Conservation (phyloP, 352 stramenopile genomes). For the Phytophthora fragariaefolia region DNA sequence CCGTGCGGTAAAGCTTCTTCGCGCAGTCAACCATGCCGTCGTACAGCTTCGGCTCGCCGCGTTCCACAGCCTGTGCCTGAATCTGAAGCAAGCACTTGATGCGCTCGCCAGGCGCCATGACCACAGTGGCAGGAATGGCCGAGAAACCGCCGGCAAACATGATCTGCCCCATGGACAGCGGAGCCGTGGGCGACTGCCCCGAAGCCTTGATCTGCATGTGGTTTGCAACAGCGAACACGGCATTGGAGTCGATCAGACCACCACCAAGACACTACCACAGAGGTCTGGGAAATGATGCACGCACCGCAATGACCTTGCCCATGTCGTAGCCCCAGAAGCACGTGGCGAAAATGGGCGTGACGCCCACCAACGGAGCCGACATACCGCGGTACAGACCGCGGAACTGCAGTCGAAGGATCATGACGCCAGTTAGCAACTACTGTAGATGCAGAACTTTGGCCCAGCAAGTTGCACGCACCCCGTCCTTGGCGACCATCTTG, state of each 20-base stretch:
- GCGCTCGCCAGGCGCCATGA: constrained; percentile 96
- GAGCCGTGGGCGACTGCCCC: constrained; percentile 61
- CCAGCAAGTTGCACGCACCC: constrained; percentile 72
- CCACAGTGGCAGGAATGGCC: constrained; percentile 84
- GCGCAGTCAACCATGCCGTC: constrained; percentile 96
- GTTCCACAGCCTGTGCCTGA: constrained; percentile 87
- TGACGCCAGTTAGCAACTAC: constrained; percentile 17
- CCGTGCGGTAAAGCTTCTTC: constrained; percentile 92
- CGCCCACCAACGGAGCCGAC: constrained; percentile 93
- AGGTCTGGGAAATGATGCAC: constrained; percentile 4
- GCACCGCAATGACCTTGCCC: constrained; percentile 92
- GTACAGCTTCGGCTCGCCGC: constrained; percentile 88
- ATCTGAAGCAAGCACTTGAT: constrained; percentile 97
- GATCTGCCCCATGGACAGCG: constrained; percentile 83
- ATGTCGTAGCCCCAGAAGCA: constrained; percentile 99
- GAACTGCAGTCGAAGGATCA: constrained; percentile 40
- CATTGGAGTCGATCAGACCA: constrained; percentile 19
- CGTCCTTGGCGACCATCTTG: constrained; percentile 94
- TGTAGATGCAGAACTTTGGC: background rate
- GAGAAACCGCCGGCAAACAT: constrained; percentile 93
- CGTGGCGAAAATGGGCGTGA: constrained; percentile 96
- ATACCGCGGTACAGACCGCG: constrained; percentile 95
- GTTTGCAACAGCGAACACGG: constrained; percentile 8
- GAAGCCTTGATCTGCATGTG: constrained; percentile 60
- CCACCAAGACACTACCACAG: background rate